phyloP scores from a whole-genome alignment of 371 early-diverging fungal genomes.

The Lichtheimia ornata region DNA sequence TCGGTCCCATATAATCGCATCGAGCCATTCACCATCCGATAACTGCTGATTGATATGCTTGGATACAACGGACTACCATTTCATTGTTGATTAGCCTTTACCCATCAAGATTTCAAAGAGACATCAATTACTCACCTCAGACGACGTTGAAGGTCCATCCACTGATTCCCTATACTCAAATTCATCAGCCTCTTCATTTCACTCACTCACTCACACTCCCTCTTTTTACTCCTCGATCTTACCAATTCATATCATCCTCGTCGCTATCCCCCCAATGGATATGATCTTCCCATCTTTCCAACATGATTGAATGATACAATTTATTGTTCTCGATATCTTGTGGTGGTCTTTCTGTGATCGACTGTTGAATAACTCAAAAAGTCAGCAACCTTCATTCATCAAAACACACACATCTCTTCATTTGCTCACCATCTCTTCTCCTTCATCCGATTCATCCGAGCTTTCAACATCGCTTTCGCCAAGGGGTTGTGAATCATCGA shows the following conservation, averaged over 20 bases:
- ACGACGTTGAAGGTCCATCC: neutral
- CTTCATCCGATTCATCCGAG: constrained; percentile 5
- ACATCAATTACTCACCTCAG: too few relatives aligned
- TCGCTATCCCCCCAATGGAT: constrained; percentile 70
- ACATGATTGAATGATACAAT: constrained; percentile 61
- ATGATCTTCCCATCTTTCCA: constrained; percentile 84
- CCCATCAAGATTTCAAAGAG: neutral
- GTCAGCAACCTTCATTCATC: neutral
- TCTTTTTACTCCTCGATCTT: neutral
- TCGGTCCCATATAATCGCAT: constrained; percentile 80
- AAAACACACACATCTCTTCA: neutral
- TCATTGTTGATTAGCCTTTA: neutral
- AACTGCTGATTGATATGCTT: constrained; percentile 56
- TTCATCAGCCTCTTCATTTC: neutral
- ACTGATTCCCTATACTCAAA: neutral
- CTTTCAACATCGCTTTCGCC: constrained; percentile 7
- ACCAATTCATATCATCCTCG: neutral
- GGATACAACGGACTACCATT: constrained; percentile 16
- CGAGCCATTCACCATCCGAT: constrained; percentile 67
- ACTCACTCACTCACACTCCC: too few relatives aligned
- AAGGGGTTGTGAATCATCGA: neutral
- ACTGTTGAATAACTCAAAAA: neutral
- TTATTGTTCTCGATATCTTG: constrained; percentile 26
- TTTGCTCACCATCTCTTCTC: constrained; percentile 3
- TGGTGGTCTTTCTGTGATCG: neutral